phyloP scores from a whole-genome alignment of 73 alveolate genomes.

The Paramecium sonneborni region DNA sequence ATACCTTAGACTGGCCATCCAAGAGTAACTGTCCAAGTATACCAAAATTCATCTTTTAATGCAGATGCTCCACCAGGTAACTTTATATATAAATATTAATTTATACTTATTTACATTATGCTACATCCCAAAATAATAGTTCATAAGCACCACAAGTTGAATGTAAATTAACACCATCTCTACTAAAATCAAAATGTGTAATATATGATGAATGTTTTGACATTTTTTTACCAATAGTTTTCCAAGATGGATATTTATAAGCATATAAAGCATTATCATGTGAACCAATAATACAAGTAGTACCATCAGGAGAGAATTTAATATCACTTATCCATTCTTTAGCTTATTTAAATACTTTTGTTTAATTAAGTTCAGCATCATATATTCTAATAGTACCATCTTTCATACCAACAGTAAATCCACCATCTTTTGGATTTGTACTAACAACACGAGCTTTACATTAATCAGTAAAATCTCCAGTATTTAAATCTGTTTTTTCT shows the following conservation, averaged over 20 bases:
- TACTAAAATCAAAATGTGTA: slow-evolving; percentile 92
- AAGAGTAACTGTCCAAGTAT: slow-evolving; percentile 86
- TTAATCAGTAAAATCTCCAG: slow-evolving; percentile 72
- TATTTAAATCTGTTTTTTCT: slow-evolving; percentile 50
- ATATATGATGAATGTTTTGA: slow-evolving; percentile 82
- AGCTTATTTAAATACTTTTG: slow-evolving; percentile 64
- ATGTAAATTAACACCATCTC: slow-evolving; percentile 79
- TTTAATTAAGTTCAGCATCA: slow-evolving; percentile 72
- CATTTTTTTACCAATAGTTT: slow-evolving; percentile 71
- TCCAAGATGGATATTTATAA: slow-evolving; percentile 67
- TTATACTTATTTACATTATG: slow-evolving; percentile 70
- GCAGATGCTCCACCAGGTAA: slow-evolving; percentile 84
- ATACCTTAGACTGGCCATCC: slow-evolving; percentile 98
- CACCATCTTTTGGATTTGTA: slow-evolving; percentile 86
- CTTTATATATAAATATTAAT: neutral
- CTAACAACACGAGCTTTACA: slow-evolving; percentile 86
- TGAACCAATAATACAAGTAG: slow-evolving; percentile 90
- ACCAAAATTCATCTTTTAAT: slow-evolving; percentile 86
- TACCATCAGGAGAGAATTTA: slow-evolving; percentile 97
- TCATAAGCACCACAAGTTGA: slow-evolving; percentile 95
- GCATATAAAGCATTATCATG: slow-evolving; percentile 91
- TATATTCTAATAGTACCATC: slow-evolving; percentile 92
- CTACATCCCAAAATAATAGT: slow-evolving; percentile 88
- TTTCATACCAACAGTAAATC: slow-evolving; percentile 93
- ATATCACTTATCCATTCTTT: slow-evolving; percentile 84